Evolutionary conservation across 179 eudicot species (phyloP).

Genomic region (Camellia oleifera): DNA sequence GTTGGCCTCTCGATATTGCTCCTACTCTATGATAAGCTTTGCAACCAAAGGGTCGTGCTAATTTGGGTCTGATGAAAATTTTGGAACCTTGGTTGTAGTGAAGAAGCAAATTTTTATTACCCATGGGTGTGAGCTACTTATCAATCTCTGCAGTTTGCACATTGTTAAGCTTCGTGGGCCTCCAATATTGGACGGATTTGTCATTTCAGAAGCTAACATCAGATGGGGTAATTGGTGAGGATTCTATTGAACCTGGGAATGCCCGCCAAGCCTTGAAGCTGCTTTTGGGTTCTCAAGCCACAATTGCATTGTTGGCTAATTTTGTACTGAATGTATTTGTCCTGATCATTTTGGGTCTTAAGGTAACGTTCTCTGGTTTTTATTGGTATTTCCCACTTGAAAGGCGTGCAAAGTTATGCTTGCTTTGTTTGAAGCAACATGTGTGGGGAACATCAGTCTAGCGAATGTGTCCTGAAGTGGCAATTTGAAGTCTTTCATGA

Average conservation of each 20-base stretch:
- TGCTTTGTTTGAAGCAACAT: too few species aligned
- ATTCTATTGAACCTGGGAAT: constrained; percentile 51
- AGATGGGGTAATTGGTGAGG: constrained; percentile 50
- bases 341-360: constrained; percentile 62
- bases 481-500: too few species aligned
- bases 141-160: constrained; percentile 70
- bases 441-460: too few species aligned
- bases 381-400: background rate
- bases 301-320: constrained; percentile 60
- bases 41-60: background rate
- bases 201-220: constrained; percentile 58
- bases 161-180: constrained; percentile 58
- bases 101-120: constrained; percentile 3
- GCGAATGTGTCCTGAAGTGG: too few species aligned
- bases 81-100: constrained; percentile 14
- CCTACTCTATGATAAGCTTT: background rate
- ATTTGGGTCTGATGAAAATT: constrained; percentile 31
- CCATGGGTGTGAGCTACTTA: constrained; percentile 71
- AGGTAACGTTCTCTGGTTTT: constrained; percentile 40
- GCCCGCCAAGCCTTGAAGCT: constrained; percentile 43
- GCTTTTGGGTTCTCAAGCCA: constrained; percentile 60
- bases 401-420: too few species aligned
- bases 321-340: constrained; percentile 53
- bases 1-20: background rate
- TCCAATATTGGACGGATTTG: constrained; percentile 72